phyloP scores from a whole-genome alignment of 768 basidiomycete genomes.

The Mycena capillaripes region DNA sequence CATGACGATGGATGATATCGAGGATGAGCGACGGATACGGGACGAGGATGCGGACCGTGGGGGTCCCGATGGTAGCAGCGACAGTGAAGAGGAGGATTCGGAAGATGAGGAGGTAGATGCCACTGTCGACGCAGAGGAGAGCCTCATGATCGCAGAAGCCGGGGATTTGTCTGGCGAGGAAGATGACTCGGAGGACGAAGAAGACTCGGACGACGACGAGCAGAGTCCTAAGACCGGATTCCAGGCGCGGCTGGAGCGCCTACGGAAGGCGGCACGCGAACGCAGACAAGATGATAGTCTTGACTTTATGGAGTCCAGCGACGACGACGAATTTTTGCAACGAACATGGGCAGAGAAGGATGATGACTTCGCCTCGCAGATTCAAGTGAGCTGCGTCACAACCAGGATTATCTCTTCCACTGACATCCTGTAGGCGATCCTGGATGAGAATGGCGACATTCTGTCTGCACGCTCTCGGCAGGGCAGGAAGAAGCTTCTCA shows the following conservation, averaged over 20 bases:
- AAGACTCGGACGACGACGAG: conserved; percentile 48
- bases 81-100: too few species aligned
- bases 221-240: conserved; percentile 60
- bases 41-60: conserved; percentile 27
- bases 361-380: conserved; percentile 52
- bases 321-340: conserved; percentile 45
- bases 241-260: conserved; percentile 57
- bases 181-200: conserved; percentile 2
- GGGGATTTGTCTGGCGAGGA: conserved; percentile 49
- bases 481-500: conserved; percentile 69
- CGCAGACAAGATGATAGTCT: conserved; percentile 42
- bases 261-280: conserved; percentile 49
- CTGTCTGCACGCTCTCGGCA: conserved; percentile 61
- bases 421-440: conserved; percentile 59
- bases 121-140: conserved; percentile 61
- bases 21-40: conserved; percentile 63
- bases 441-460: conserved; percentile 72
- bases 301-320: conserved; percentile 43
- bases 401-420: neutral
- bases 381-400: conserved; percentile 61
- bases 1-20: conserved; percentile 78
- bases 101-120: conserved; percentile 45
- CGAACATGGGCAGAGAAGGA: conserved; percentile 44
- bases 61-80: neutral
- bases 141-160: conserved; percentile 55